Conservation (phyloP, 805 yeast species). For the Starmerella bombi region DNA sequence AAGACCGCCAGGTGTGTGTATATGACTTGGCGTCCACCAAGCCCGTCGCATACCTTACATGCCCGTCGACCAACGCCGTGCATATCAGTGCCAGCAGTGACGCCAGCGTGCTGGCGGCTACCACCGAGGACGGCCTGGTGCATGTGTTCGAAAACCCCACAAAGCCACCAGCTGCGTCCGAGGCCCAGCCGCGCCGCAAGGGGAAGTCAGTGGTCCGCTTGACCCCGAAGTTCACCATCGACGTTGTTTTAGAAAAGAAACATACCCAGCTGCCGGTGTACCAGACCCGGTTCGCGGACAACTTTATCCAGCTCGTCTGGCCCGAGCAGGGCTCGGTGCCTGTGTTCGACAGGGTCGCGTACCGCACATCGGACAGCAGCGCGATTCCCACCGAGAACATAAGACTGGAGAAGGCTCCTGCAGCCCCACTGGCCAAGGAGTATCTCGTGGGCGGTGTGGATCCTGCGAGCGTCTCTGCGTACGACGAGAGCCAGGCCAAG, state of each 20-base stretch:
- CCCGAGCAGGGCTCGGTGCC: conserved; percentile 27
- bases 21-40: conserved; percentile 38
- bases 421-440: conserved; percentile 20
- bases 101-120: conserved; percentile 33
- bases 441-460: conserved; percentile 27
- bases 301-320: conserved; percentile 20
- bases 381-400: conserved; percentile 10
- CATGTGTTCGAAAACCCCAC: conserved; percentile 44
- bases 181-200: conserved; percentile 9
- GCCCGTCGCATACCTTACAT: conserved; percentile 47
- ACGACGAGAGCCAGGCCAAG: conserved; percentile 27
- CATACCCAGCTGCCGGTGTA: conserved; percentile 4
- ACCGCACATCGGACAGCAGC: conserved; percentile 24
- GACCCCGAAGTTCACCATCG: conserved; percentile 11
- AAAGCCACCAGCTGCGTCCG: not conserved
- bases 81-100: conserved; percentile 27
- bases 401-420: conserved; percentile 10
- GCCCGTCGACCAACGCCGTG: conserved; percentile 45
- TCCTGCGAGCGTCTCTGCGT: conserved; percentile 32
- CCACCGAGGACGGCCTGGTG: conserved; percentile 62
- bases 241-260: conserved; percentile 5
- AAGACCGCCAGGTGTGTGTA: conserved; percentile 71
- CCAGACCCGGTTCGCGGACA: conserved; percentile 15
- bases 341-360: conserved; percentile 25
- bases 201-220: conserved; percentile 5